These are phyloP conservation scores for Aspergillus neoniger DNA, from an alignment of 2,329 filamentous ascomycete species.

Conservation along the genomic window DNA sequence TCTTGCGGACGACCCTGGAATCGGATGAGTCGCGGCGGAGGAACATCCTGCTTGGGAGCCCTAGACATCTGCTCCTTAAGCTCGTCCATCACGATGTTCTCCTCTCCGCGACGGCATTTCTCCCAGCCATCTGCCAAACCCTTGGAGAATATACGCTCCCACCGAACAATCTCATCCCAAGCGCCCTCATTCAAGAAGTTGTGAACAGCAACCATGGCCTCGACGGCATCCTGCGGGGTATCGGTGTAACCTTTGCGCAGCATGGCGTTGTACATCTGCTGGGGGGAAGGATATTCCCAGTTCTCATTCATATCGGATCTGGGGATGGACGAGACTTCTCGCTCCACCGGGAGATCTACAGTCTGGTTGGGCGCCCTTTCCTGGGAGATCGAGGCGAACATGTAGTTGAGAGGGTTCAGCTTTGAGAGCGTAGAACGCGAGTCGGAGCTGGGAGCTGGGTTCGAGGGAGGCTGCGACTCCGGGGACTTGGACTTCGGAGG, in stretches of 20 bases:
- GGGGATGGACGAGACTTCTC: slow-evolving; percentile 89
- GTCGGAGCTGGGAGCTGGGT: slow-evolving; percentile 15
- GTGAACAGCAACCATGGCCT: slow-evolving; percentile 96
- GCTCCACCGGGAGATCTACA: slow-evolving; percentile 71
- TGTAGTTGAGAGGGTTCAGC: slow-evolving; percentile 86
- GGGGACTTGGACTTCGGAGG: slow-evolving; percentile 34
- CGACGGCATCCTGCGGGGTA: slow-evolving; percentile 88
- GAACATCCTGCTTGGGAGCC: slow-evolving; percentile 30
- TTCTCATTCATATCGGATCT: slow-evolving; percentile 71
- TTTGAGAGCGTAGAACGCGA: slow-evolving; percentile 60
- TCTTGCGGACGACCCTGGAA: slow-evolving; percentile 91
- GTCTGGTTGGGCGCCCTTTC: slow-evolving; percentile 72
- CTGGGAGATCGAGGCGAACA: slow-evolving; percentile 87
- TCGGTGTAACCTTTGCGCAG: slow-evolving; percentile 94
- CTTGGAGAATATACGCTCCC: slow-evolving; percentile 81
- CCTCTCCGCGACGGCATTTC: slow-evolving; percentile 72
- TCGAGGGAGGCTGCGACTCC: slow-evolving; percentile 35
- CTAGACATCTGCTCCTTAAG: slow-evolving; percentile 51
- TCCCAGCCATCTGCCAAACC: slow-evolving; percentile 74
- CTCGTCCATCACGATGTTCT: slow-evolving; percentile 59
- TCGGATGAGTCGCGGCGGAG: slow-evolving; percentile 72
- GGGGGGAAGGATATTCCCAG: slow-evolving; percentile 97
- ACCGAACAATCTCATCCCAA: slow-evolving; percentile 91
- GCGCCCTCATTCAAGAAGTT: slow-evolving; percentile 98
- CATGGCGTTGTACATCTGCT: slow-evolving; percentile 99